phyloP scores from a whole-genome alignment of 108 stramenopile genomes.

The Skeletonema potamos region DNA sequence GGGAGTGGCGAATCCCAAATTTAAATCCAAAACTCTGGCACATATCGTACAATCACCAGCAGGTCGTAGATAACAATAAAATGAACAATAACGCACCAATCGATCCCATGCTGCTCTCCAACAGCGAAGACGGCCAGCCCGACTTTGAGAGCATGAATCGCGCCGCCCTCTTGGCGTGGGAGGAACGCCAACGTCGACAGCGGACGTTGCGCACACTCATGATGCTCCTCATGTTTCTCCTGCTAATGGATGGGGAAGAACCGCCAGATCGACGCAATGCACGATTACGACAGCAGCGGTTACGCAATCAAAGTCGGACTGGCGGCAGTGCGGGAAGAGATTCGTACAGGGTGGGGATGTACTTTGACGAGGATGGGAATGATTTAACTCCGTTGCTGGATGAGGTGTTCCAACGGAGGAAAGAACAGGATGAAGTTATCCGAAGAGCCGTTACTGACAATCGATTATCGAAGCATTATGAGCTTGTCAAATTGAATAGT shows the following conservation, averaged over 20 bases:
- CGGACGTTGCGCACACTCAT: conserved; percentile 70
- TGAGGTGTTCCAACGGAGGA: conserved; percentile 7
- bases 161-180: conserved; percentile 40
- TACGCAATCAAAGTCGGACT: background rate
- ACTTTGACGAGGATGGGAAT: conserved; percentile 29
- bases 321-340: background rate
- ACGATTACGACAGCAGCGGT: background rate
- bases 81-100: background rate
- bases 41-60: background rate
- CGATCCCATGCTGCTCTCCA: background rate
- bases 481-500: conserved; percentile 55
- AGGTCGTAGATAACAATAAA: background rate
- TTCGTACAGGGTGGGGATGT: background rate
- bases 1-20: no score
- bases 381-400: background rate
- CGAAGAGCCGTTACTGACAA: background rate
- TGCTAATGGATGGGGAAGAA: conserved; percentile 87
- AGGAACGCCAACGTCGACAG: conserved; percentile 80
- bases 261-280: conserved; percentile 26
- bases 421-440: conserved; percentile 21
- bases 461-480: conserved; percentile 39
- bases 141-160: background rate
- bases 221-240: conserved; percentile 79
- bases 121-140: background rate
- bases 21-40: no score